These are phyloP conservation scores for Stachybotrys elegans DNA, from an alignment of 2,329 filamentous ascomycete species.

Conservation along the genomic window DNA sequence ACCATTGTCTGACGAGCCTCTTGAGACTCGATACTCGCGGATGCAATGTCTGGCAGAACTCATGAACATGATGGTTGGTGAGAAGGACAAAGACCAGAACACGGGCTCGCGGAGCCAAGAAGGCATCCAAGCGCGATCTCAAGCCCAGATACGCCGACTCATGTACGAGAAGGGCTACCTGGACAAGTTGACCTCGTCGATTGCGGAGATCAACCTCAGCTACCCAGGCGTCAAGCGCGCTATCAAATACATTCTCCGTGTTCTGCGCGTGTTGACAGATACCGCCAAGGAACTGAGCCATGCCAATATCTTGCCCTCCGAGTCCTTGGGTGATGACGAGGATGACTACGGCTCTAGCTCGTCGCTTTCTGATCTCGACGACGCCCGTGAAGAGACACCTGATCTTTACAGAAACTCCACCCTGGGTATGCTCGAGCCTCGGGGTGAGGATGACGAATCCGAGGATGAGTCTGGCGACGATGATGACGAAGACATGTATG, in stretches of 20 bases:
- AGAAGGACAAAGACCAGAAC: constrained; percentile 61
- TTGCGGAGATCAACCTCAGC: constrained; percentile 92
- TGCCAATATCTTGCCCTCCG: constrained; percentile 65
- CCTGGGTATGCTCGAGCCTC: constrained; percentile 86
- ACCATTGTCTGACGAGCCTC: constrained; percentile 67
- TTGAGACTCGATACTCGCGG: constrained; percentile 82
- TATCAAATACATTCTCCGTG: constrained; percentile 92
- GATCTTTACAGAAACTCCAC: constrained; percentile 96
- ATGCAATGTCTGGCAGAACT: constrained; percentile 85
- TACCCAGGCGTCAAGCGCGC: constrained; percentile 90
- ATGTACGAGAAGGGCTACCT: constrained; percentile 99
- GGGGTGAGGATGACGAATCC: constrained; percentile 75
- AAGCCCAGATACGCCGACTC: constrained; percentile 80
- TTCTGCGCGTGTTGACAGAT: constrained; percentile 79
- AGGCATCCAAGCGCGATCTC: constrained; percentile 48
- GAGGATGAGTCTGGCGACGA: constrained; percentile 63
- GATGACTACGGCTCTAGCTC: constrained; percentile 85
- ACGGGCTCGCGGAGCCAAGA: constrained; percentile 35
- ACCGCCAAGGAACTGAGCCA: constrained; percentile 84
- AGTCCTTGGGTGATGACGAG: constrained; percentile 66
- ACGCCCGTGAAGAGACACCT: constrained; percentile 88
- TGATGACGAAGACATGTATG: constrained; percentile 89
- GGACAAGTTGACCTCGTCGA: constrained; percentile 79
- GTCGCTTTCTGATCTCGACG: constrained; percentile 82
- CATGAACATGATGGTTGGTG: constrained; percentile 87